phyloP scores from a whole-genome alignment of 495 filamentous ascomycete genomes.

The Achaetomiella virescens region DNA sequence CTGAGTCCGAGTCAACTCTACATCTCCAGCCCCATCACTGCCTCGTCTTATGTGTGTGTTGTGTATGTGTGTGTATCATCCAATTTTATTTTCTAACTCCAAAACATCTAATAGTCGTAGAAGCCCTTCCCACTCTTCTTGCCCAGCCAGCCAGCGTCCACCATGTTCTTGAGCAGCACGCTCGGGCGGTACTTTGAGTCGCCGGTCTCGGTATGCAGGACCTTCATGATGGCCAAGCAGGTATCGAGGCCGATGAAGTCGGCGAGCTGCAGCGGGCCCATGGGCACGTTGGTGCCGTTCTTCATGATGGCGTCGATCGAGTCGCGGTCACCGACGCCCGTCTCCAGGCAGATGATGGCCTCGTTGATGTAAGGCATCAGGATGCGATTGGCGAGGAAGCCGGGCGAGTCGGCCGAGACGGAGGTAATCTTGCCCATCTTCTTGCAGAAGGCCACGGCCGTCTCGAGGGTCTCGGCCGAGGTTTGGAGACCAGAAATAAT shows the following conservation, averaged over 20 bases:
- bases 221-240: slow-evolving; percentile 94
- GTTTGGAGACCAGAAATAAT: slow-evolving; percentile 94
- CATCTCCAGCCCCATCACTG: no score
- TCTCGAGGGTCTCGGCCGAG: slow-evolving; percentile 68
- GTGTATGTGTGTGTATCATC: no score
- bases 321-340: slow-evolving; percentile 76
- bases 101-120: slow-evolving; percentile 62
- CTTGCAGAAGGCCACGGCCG: slow-evolving; percentile 79
- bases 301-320: slow-evolving; percentile 98
- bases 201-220: slow-evolving; percentile 82
- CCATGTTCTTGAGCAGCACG: slow-evolving; percentile 85
- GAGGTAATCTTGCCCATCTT: slow-evolving; percentile 91
- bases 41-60: no score
- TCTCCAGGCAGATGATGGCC: slow-evolving; percentile 93
- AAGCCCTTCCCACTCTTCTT: slow-evolving; percentile 98
- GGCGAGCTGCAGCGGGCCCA: slow-evolving; percentile 89
- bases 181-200: slow-evolving; percentile 93
- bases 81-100: no score
- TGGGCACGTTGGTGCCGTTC: slow-evolving; percentile 96
- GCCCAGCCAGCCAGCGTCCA: slow-evolving; percentile 94
- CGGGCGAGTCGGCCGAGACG: slow-evolving; percentile 79
- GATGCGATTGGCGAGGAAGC: slow-evolving; percentile 94
- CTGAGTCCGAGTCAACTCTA: no score
- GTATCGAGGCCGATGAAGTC: slow-evolving; percentile 98
- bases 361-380: slow-evolving; percentile 99